Evolutionary conservation across 352 stramenopile species (phyloP).

Genomic region (Pythium volutum): DNA sequence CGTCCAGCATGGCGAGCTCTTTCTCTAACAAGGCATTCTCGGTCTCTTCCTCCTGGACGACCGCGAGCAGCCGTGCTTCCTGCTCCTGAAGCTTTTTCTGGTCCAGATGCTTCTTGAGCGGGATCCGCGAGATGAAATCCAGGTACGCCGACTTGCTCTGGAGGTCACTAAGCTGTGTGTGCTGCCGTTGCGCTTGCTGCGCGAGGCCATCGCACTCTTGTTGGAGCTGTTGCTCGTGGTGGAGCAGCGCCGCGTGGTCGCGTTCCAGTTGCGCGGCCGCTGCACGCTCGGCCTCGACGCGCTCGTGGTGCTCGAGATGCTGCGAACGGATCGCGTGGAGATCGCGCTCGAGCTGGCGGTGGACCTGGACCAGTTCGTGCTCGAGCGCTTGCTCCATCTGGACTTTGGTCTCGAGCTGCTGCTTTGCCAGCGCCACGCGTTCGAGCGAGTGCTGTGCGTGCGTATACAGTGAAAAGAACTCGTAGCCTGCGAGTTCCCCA

Average conservation of each 20-base stretch:
- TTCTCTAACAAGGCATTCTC: slow-evolving; percentile 45
- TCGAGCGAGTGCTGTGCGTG: slow-evolving; percentile 21
- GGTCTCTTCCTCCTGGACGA: slow-evolving; percentile 32
- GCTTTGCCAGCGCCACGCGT: slow-evolving; percentile 10
- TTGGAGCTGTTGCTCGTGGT: slow-evolving; percentile 39
- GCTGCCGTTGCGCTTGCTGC: slow-evolving; percentile 40
- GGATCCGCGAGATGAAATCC: slow-evolving; percentile 52
- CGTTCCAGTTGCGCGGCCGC: slow-evolving; percentile 42
- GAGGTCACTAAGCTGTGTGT: slow-evolving; percentile 37
- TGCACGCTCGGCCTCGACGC: slow-evolving; percentile 38
- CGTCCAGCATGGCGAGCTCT: slow-evolving; percentile 36
- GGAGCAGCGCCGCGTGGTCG: slow-evolving; percentile 44
- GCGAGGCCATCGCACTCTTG: slow-evolving; percentile 44
- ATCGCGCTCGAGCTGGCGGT: slow-evolving; percentile 39
- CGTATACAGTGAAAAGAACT: slow-evolving; percentile 32
- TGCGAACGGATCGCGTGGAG: slow-evolving; percentile 32
- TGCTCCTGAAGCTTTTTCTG: slow-evolving; percentile 61
- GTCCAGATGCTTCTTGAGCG: slow-evolving; percentile 58
- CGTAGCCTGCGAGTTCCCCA: slow-evolving; percentile 14
- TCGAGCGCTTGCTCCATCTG: slow-evolving; percentile 48
- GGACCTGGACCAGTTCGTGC: slow-evolving; percentile 30
- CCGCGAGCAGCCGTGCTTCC: slow-evolving; percentile 28
- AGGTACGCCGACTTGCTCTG: slow-evolving; percentile 49
- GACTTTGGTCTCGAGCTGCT: slow-evolving; percentile 30
- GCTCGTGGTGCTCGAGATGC: slow-evolving; percentile 34